phyloP scores from a whole-genome alignment of 2,329 filamentous ascomycete species.

The Alternaria burnsii region DNA sequence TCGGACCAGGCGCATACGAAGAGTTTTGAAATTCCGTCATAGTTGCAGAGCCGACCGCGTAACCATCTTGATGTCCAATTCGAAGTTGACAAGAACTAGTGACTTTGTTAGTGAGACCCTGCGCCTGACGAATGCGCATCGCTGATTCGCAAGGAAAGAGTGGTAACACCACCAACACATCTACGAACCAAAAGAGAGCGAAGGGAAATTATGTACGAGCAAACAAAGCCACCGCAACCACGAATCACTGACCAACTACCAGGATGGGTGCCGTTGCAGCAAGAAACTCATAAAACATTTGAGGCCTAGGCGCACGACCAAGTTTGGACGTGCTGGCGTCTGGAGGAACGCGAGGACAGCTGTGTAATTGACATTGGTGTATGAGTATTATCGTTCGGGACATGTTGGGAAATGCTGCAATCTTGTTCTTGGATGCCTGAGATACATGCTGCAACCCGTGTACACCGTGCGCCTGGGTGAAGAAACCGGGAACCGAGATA shows the following conservation, averaged over 20 bases:
- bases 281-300: background rate
- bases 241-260: background rate
- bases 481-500: background rate
- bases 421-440: background rate
- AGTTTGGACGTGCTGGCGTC: background rate
- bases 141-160: background rate
- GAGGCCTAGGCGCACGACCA: background rate
- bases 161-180: background rate
- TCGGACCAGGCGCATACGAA: background rate
- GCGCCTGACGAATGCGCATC: constrained; percentile 1
- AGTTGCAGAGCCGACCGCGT: background rate
- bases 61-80: background rate
- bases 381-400: background rate
- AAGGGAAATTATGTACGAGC: background rate
- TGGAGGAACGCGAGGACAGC: background rate
- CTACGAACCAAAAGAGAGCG: background rate
- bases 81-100: background rate
- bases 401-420: background rate
- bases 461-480: constrained; percentile 5
- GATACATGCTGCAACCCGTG: background rate
- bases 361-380: constrained; percentile 1
- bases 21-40: background rate
- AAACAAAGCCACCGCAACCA: background rate
- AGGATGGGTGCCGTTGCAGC: background rate
- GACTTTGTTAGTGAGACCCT: background rate